Evolutionary conservation across 1,284 basidiomycete genomes (phyloP).

Genomic region (Austroboletus novae-zelandiae): DNA sequence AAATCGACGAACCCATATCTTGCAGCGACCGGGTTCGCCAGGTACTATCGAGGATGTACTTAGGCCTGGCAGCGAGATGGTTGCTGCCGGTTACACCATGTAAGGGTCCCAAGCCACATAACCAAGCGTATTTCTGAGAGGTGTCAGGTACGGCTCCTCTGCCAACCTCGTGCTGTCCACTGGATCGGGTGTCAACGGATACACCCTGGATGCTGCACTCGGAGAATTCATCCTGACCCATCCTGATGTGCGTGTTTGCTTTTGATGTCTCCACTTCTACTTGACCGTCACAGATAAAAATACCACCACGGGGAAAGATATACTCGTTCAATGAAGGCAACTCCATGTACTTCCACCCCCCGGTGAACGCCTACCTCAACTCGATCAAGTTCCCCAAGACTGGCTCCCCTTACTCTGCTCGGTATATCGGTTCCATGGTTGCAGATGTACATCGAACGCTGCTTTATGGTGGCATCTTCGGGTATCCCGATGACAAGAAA

Average conservation of each 20-base stretch:
- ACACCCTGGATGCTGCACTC: conserved; percentile 93
- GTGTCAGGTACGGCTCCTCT: conserved; percentile 91
- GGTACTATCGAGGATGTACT: conserved; percentile 87
- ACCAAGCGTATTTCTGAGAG: conserved; percentile 10
- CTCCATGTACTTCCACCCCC: conserved; percentile 89
- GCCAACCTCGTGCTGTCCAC: conserved; percentile 97
- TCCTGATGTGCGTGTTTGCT: conserved; percentile 66
- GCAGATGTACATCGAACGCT: conserved; percentile 96
- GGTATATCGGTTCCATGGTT: conserved; percentile 99
- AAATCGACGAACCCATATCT: background rate
- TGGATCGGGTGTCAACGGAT: conserved; percentile 96
- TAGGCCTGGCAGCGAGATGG: conserved; percentile 95
- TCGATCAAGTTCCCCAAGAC: conserved; percentile 89
- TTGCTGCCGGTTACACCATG: conserved; percentile 97
- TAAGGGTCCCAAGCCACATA: conserved; percentile 37
- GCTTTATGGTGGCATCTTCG: conserved; percentile 98
- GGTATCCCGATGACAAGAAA: conserved; percentile 98
- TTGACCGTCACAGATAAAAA: conserved; percentile 65
- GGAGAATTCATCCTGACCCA: conserved; percentile 99
- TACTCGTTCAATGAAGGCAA: conserved; percentile 99
- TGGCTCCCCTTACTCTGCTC: conserved; percentile 86
- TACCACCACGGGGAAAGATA: conserved; percentile 95
- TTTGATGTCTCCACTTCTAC: background rate
- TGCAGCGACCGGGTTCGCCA: conserved; percentile 69
- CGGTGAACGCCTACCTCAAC: conserved; percentile 86